A percentile compares a stretch with the other conserved stretches of the same genome.
Evolutionary conservation across 225 moss, liverwort and hornwort genomes (phyloP).

Genomic region (Polytrichum commune): DNA sequence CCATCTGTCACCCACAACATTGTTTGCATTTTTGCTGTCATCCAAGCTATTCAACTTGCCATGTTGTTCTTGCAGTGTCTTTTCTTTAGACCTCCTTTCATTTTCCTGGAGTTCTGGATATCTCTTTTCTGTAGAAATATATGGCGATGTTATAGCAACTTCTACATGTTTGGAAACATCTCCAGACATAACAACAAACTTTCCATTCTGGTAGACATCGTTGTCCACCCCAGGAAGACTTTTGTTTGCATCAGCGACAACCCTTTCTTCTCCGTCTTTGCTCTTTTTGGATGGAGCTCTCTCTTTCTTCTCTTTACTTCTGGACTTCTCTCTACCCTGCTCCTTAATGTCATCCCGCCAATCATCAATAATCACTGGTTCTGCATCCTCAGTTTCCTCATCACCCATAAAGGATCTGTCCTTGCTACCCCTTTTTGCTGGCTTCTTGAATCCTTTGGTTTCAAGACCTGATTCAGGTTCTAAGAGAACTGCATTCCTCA

Average conservation of each 20-base stretch:
- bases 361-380: conserved; percentile 72
- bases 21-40: conserved; percentile 8
- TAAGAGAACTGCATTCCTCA: conserved; percentile 9
- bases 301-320: conserved; percentile 53
- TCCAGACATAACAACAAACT: conserved; percentile 3
- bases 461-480: conserved; percentile 31
- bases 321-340: conserved; percentile 54
- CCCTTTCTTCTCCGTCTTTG: conserved; percentile 52
- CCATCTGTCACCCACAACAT: conserved; percentile 4
- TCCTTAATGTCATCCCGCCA: conserved; percentile 84
- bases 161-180: conserved; percentile 10
- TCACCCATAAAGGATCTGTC: conserved; percentile 32
- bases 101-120: conserved; percentile 11
- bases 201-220: conserved; percentile 22
- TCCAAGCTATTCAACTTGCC: conserved; percentile 3
- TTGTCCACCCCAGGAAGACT: conserved; percentile 7
- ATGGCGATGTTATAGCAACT: conserved; percentile 12
- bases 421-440: conserved; percentile 53
- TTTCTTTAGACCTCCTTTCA: conserved; percentile 9
- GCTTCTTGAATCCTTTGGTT: conserved; percentile 44
- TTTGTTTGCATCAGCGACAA: neutral
- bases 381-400: conserved; percentile 55
- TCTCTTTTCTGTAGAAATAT: conserved; percentile 12
- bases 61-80: conserved; percentile 10
- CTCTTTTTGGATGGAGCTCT: conserved; percentile 34